Evolutionary conservation across 1,284 basidiomycete species (phyloP), one percentile per base, ranked within the genome.

Genomic region (Neonothopanus nambi): DNA sequence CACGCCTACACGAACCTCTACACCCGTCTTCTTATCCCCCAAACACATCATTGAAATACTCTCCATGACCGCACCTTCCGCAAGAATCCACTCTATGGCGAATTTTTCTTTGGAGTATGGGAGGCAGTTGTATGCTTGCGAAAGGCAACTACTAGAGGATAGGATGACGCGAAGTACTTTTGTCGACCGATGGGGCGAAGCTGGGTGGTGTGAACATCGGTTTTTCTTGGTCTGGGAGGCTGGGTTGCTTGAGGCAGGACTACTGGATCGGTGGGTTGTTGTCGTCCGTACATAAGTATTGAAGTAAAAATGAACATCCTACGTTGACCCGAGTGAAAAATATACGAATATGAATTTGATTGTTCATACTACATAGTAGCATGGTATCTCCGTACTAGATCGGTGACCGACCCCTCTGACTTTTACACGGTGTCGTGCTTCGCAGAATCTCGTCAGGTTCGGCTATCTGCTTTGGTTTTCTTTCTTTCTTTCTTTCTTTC

Each of bases 161-260:
- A 51, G 48, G 21, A 48, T 39, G 3, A 35, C 64, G n/a, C 65
- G 74, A 28, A 62, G 50, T 6, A 50, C 51, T 24, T 70, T 69
- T 55, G 68, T 78, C 30, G 59, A 61, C 13, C 59, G 59, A 30
- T 65, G 66, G 51, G 76, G 77, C 20, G 56, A 73, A 18, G 58
- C 62, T 24, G 70, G 61, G 35, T 83, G 80, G 80, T 69, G 79
- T 51, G 75, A 75, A 59, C 71, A 77, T 58, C 67, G 75, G 55
- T 67, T 84, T 15, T 65, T 76, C 57, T 53, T 78, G 18, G 68
- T 69, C 21, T 82, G 84, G 71, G 83, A 85, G 62, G 77, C 75
- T 8, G 79, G 73, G 1, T 67, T 84, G 36, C 62, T 84, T 17
- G 65, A 65, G 42, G 70, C 67, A 5, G 67, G 69, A 15, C 57